These are phyloP conservation scores for Lomentospora prolificans DNA, from an alignment of 2,329 filamentous ascomycete species.

Conservation along the genomic window DNA sequence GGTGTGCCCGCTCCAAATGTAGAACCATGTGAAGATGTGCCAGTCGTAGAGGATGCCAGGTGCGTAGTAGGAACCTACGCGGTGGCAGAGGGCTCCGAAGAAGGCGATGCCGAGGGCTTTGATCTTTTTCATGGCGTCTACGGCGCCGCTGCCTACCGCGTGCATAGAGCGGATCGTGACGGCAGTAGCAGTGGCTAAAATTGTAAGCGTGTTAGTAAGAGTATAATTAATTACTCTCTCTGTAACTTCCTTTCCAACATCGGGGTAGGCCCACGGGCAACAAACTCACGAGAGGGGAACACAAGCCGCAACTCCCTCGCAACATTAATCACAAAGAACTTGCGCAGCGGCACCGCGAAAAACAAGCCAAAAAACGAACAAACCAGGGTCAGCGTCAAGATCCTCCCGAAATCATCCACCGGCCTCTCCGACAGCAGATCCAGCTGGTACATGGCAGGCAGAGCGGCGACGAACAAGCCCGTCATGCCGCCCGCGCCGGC, in stretches of 20 bases:
- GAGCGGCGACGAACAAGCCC: conserved; percentile 47
- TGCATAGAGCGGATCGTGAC: conserved; percentile 55
- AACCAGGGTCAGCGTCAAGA: conserved; percentile 51
- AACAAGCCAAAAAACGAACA: conserved; percentile 56
- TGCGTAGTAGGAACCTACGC: conserved; percentile 49
- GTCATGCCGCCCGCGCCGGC: conserved; percentile 49
- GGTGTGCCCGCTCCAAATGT: conserved; percentile 42
- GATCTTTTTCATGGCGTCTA: conserved; percentile 45
- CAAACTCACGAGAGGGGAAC: conserved; percentile 36
- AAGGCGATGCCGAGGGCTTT: conserved; percentile 46
- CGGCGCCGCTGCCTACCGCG: conserved; percentile 39
- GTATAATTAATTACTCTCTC: not conserved
- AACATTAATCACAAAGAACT: conserved; percentile 60
- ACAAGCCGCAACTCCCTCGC: conserved; percentile 49
- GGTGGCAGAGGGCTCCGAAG: conserved; percentile 35
- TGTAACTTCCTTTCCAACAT: not conserved
- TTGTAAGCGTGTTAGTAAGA: not conserved
- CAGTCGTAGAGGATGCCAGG: conserved; percentile 52
- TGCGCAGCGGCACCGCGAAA: conserved; percentile 52
- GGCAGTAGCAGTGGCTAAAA: conserved; percentile 42
- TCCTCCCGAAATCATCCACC: conserved; percentile 43
- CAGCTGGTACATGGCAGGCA: conserved; percentile 51
- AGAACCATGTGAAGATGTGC: conserved; percentile 44
- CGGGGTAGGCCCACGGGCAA: no score
- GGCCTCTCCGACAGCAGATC: conserved; percentile 37